phyloP scores from a whole-genome alignment of 257 asterid species.

The Ocimum tenuiflorum region DNA sequence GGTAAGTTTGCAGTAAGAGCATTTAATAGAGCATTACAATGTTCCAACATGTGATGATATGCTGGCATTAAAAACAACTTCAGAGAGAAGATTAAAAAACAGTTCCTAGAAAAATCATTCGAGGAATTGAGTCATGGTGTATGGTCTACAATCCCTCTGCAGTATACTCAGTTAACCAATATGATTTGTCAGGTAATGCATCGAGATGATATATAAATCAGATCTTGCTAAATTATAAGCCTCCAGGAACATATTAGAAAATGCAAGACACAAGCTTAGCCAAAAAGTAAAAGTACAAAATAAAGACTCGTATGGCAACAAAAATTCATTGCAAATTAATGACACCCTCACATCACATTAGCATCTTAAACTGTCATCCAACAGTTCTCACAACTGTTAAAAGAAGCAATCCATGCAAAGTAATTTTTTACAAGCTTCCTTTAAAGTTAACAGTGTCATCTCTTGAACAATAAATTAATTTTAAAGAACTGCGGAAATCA shows the following conservation, averaged over 20 bases:
- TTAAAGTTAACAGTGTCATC: neutral
- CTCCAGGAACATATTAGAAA: neutral
- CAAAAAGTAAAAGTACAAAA: neutral
- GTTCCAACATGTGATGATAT: neutral
- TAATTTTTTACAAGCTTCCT: neutral
- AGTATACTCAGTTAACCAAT: neutral
- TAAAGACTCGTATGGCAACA: neutral
- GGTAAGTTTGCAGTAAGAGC: neutral
- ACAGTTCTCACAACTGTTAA: neutral
- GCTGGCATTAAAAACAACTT: neutral
- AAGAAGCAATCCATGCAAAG: neutral
- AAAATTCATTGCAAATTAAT: neutral
- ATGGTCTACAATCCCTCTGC: neutral
- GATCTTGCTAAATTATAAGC: neutral
- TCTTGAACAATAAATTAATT: neutral
- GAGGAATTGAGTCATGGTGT: neutral
- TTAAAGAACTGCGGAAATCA: neutral
- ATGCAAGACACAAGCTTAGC: neutral
- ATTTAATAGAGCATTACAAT: neutral
- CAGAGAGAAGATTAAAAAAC: neutral
- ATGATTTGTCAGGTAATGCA: neutral
- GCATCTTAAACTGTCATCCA: neutral
- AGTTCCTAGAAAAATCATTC: neutral
- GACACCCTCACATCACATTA: neutral
- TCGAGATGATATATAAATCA: neutral